phyloP scores from a whole-genome alignment of 139 green algal species.

The Micromonas commoda region DNA sequence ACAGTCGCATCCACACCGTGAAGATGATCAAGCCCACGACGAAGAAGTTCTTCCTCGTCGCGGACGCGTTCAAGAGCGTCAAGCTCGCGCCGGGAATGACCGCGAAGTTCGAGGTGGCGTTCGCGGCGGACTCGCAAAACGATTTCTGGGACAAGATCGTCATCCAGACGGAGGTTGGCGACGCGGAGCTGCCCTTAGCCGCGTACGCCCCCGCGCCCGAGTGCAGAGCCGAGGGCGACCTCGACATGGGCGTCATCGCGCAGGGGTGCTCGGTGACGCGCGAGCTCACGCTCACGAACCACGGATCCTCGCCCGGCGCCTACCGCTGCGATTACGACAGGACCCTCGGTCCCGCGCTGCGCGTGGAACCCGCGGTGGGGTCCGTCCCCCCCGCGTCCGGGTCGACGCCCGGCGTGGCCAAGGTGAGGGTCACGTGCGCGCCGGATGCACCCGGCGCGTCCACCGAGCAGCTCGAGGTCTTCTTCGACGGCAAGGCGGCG shows the following conservation, averaged over 20 bases:
- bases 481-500: background rate
- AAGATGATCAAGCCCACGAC: background rate
- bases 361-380: background rate
- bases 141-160: slow-evolving; percentile 11
- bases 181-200: background rate
- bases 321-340: background rate
- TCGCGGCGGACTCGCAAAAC: slow-evolving; percentile 1
- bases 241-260: background rate
- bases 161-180: background rate
- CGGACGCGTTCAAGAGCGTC: background rate
- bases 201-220: background rate
- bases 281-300: background rate
- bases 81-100: slow-evolving; percentile 23
- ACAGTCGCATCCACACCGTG: background rate
- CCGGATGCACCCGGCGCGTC: too few relatives aligned
- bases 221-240: background rate
- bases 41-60: background rate
- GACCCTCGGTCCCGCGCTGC: background rate
- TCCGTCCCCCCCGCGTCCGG: background rate
- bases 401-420: background rate
- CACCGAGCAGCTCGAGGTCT: background rate
- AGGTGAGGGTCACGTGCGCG: background rate
- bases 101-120: slow-evolving; percentile 13
- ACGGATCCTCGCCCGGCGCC: too few relatives aligned
- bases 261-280: background rate